Base-by-base conservation (phyloP, 192 early-diverging fungal species). In the Podochytrium sp. region DNA sequence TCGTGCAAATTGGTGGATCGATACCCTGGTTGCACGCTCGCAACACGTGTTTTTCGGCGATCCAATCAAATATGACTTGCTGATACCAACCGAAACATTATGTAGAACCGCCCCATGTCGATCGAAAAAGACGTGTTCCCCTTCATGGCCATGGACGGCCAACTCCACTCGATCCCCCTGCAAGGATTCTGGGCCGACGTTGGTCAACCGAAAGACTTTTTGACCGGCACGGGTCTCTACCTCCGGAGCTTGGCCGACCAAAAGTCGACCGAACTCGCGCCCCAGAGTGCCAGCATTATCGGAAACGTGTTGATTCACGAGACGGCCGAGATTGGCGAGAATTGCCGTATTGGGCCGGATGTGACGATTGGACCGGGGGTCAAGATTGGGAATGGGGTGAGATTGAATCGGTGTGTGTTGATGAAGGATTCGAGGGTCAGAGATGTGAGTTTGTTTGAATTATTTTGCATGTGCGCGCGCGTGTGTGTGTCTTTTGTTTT, bases 121-220 rank as follows among this genome's bases (percentile, higher is more conserved):
- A 99, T 99, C 74, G 98, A 99, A 82, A 96, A 94, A 81, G 96
- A 98, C 76, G 86, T 97, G 14, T 99, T 99, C 90, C 98, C 98
- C 29, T 62, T 67, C 62, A 97, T 99, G 91, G 96, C 96, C 12
- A 63, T 76, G 4, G 98, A 96, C 74, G 65, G 71, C 33, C 88
- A 96, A 81, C 89, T 99, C 55, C 95, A 98, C 86, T 89, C 93
- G 27, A 96, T 96, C 78, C 93, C 94, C 37, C 87, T 99, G 56
- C 91, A 94, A 47, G 96, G 96, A 71, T 98, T 93, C 89, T 99
- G 98, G 98, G 96, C 96, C 91, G 98, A 99, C 79, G 96, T 99
- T 66, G 98, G 98, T 40, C 98, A 99, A 81, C 98, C 98, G 61
- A 97, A 96, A 81, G 98, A 99, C 81, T 99, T 91, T 80, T 85